A percentile compares a stretch with the other conserved stretches of the same genome.
Evolutionary conservation across 2,329 filamentous ascomycete genomes (phyloP).

Genomic region (Aspergillus sp.): DNA sequence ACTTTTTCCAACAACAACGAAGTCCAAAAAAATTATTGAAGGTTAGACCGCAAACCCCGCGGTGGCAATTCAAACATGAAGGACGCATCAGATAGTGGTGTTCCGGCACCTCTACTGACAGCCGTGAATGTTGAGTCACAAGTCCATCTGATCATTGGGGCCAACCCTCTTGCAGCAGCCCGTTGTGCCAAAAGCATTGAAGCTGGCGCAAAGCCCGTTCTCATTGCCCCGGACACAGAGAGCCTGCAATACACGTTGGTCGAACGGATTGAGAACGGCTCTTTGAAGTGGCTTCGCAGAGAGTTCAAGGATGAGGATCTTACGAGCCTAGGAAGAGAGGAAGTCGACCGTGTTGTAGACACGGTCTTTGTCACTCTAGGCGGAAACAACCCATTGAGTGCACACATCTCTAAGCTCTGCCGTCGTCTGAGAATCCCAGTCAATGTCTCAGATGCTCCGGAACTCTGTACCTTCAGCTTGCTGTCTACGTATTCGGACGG

Average conservation of each 20-base stretch:
- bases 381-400: conserved; percentile 53
- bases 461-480: conserved; percentile 85
- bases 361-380: conserved; percentile 82
- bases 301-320: conserved; percentile 72
- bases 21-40: background rate
- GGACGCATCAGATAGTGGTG: conserved; percentile 27
- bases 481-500: conserved; percentile 88
- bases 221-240: conserved; percentile 70
- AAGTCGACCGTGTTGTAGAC: conserved; percentile 78
- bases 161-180: conserved; percentile 82
- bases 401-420: conserved; percentile 74
- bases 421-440: conserved; percentile 80
- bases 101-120: conserved; percentile 38
- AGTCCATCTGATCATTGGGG: conserved; percentile 81
- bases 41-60: conserved; percentile 8
- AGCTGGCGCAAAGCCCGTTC: conserved; percentile 76
- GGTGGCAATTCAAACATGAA: conserved; percentile 33
- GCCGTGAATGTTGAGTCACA: conserved; percentile 45
- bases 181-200: conserved; percentile 78
- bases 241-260: conserved; percentile 61
- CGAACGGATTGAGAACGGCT: conserved; percentile 46
- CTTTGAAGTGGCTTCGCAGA: conserved; percentile 45
- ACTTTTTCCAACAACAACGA: background rate
- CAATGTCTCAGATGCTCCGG: conserved; percentile 86
- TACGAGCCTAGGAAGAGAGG: conserved; percentile 73